These are phyloP conservation scores for Lindgomyces ingoldianus DNA, from an alignment of 495 filamentous ascomycete species.

Conservation along the genomic window DNA sequence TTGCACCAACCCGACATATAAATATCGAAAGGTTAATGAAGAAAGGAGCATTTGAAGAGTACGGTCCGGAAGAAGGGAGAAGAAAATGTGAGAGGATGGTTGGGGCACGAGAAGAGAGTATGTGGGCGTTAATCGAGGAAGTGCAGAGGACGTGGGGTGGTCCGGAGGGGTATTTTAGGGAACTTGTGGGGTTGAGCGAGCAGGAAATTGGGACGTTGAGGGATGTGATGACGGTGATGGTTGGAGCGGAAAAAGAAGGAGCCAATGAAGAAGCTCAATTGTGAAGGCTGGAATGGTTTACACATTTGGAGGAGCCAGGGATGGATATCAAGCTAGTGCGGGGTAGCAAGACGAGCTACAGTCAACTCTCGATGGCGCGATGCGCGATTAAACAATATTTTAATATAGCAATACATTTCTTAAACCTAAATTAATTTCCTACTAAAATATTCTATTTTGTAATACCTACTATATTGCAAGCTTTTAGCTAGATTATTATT, in stretches of 20 bases:
- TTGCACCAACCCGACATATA: slow-evolving; percentile 26
- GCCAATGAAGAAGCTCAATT: neutral
- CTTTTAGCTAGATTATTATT: no score
- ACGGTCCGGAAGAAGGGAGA: slow-evolving; percentile 12
- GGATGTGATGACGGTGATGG: slow-evolving; percentile 11
- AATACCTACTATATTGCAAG: no score
- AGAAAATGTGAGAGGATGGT: slow-evolving; percentile 31
- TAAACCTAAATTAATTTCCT: no score
- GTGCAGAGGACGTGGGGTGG: slow-evolving; percentile 27
- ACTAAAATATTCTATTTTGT: no score
- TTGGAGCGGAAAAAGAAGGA: neutral
- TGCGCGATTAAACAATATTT: no score
- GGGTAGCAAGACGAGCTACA: no score
- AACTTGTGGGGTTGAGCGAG: slow-evolving; percentile 13
- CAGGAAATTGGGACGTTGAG: slow-evolving; percentile 21
- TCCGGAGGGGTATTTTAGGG: slow-evolving; percentile 18
- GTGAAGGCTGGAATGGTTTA: no score
- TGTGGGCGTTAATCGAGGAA: slow-evolving; percentile 23
- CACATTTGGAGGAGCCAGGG: no score
- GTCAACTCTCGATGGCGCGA: no score
- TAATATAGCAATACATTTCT: no score
- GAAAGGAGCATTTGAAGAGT: slow-evolving; percentile 30
- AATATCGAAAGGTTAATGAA: slow-evolving; percentile 26
- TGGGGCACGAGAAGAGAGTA: slow-evolving; percentile 29
- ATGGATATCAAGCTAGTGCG: no score